Percentiles rank a stretch among this genome's conserved stretches.
phyloP scores from a whole-genome alignment of 1,139 yeast species.

The Debaryomyces subglobosus region DNA sequence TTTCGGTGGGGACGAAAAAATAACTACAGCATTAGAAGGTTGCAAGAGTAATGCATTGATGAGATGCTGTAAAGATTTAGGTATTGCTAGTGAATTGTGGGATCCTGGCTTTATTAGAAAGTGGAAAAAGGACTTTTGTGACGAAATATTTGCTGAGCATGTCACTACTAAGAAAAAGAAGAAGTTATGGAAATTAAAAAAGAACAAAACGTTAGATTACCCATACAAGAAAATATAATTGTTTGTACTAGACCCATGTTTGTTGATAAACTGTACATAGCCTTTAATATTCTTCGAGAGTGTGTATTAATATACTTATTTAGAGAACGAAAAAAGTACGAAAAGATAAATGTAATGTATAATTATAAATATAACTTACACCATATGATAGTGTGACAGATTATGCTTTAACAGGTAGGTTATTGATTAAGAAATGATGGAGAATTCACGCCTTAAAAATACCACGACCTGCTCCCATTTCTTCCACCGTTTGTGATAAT shows the following conservation, averaged over 20 bases:
- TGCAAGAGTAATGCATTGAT: conserved; percentile 95
- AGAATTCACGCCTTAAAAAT: conserved; percentile 36
- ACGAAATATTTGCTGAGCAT: conserved; percentile 86
- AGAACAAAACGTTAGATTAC: conserved; percentile 75
- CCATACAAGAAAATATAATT: conserved; percentile 58
- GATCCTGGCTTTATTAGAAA: conserved; percentile 86
- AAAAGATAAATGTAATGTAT: neutral
- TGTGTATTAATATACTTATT: conserved; percentile 5
- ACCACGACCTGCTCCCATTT: conserved; percentile 71
- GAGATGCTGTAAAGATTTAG: conserved; percentile 97
- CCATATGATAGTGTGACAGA: conserved; percentile 4
- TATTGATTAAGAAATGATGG: neutral
- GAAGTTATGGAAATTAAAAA: conserved; percentile 85
- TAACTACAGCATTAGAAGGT: conserved; percentile 96
- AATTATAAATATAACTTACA: conserved; percentile 1
- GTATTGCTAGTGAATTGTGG: conserved; percentile 96
- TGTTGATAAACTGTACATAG: conserved; percentile 1
- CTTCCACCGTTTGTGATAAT: conserved; percentile 75
- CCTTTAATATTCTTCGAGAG: neutral
- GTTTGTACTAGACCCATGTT: neutral
- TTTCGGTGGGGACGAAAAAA: conserved; percentile 77
- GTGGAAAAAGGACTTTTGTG: conserved; percentile 78
- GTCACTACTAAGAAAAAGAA: conserved; percentile 79
- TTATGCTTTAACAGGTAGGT: conserved; percentile 1
- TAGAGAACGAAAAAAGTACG: neutral